Evolutionary conservation across 176 grass and related monocot species (phyloP), one percentile per base, ranked within the genome.

Genomic region (Ananas comosus): DNA sequence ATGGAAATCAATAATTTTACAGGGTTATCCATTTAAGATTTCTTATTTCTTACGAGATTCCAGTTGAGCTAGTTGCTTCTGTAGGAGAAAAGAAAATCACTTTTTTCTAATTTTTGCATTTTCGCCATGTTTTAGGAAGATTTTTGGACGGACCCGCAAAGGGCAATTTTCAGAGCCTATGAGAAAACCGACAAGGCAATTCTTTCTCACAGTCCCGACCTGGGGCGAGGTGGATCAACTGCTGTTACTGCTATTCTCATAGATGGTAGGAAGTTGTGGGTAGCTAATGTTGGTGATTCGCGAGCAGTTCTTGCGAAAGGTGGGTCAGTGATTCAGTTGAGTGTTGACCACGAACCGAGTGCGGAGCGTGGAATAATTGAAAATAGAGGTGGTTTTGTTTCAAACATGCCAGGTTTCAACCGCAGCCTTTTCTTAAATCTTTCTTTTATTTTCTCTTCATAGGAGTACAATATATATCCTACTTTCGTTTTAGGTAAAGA

Each of bases 141-240:
- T 61, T 91, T 96, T 82, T 88, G 80, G 91, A 86, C 88, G 65
- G 74, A 88, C 14, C 75, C 91, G 1, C 80, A 91, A 57, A 72
- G 69, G 66, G 88, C 88, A 47, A 88, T 96, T 64, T 70, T 21
- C 66, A 88, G 82, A 81, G 85, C 91, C 28, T 91, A 96, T 29
- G 85, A 96, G 76, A 96, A 91, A 48, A 96, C 91, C 19, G 91
- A 96, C 67, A 72, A 91, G 12, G 82, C 91, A 27, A 88, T 96
- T 80, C 80, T 96, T 53, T 82, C 91, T 12, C 88, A 91, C 80
- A 79, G 74, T 71, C 88, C 91, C 5, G 88, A 88, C 72, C 71
- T 96, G 69, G 88, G 91, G 58, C 88, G 81, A 50, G 82, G 82
- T 22, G 82, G 82, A 14, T 85, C 82, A 6, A 85, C 82, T 57